Evolutionary conservation across 805 yeast species (phyloP).

Genomic region (Metschnikowia reukaufii): DNA sequence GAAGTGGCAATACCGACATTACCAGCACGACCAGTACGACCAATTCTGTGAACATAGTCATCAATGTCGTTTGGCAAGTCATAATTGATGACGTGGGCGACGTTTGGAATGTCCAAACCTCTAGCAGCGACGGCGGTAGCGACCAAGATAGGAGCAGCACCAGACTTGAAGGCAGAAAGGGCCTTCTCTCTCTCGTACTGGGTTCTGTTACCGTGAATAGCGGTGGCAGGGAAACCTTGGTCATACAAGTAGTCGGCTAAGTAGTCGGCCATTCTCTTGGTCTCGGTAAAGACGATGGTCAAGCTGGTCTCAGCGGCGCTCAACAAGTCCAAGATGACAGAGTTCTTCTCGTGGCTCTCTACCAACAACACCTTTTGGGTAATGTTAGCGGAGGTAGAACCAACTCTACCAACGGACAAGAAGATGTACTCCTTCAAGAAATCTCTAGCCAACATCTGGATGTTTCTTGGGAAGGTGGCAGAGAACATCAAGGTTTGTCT

Average conservation of each 20-base stretch:
- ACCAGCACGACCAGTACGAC: slow-evolving; percentile 99
- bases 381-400: slow-evolving; percentile 97
- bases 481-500: slow-evolving; percentile 99
- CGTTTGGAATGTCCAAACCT: slow-evolving; percentile 99
- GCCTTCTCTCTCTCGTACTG: slow-evolving; percentile 98
- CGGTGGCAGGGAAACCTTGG: slow-evolving; percentile 93
- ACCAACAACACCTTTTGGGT: slow-evolving; percentile 92
- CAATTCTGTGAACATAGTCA: slow-evolving; percentile 98
- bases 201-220: slow-evolving; percentile 99
- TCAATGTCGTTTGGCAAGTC: slow-evolving; percentile 97
- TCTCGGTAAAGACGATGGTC: slow-evolving; percentile 94
- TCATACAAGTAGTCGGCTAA: slow-evolving; percentile 87
- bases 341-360: slow-evolving; percentile 90
- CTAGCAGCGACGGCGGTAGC: slow-evolving; percentile 99
- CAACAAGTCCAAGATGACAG: slow-evolving; percentile 80
- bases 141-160: slow-evolving; percentile 89
- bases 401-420: slow-evolving; percentile 97
- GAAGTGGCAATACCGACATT: slow-evolving; percentile 98
- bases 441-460: slow-evolving; percentile 95
- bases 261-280: slow-evolving; percentile 97
- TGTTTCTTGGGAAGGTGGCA: slow-evolving; percentile 98
- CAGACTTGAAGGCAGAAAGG: slow-evolving; percentile 87
- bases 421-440: slow-evolving; percentile 94
- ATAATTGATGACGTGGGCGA: slow-evolving; percentile 94
- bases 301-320: slow-evolving; percentile 78